Evolutionary conservation across 2,329 filamentous ascomycete genomes (phyloP).

Genomic region (Penicillium sp.): DNA sequence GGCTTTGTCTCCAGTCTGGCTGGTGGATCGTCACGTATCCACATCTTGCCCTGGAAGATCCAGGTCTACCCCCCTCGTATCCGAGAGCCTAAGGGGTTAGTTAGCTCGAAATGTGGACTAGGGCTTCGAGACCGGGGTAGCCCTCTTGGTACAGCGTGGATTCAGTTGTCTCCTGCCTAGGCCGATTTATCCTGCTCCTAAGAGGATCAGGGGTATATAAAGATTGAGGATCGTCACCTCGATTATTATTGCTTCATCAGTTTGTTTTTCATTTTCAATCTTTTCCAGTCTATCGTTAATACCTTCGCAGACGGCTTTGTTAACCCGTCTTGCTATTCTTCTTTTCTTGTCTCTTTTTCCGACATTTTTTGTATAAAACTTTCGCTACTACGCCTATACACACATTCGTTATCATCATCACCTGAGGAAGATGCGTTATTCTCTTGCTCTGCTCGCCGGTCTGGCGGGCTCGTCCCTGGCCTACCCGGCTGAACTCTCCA

Average conservation of each 20-base stretch:
- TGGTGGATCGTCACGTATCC: slow-evolving; percentile 14
- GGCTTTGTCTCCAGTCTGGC: slow-evolving; percentile 9
- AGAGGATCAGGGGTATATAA: slow-evolving; percentile 39
- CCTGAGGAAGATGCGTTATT: slow-evolving; percentile 23
- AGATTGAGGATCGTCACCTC: slow-evolving; percentile 25
- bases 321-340: slow-evolving; percentile 17
- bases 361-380: slow-evolving; percentile 19
- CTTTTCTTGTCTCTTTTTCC: slow-evolving; percentile 17
- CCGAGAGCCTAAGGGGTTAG: slow-evolving; percentile 17
- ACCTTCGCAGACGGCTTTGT: slow-evolving; percentile 15
- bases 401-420: slow-evolving; percentile 20
- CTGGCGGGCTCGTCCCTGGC: slow-evolving; percentile 35
- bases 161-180: not conserved
- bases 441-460: slow-evolving; percentile 34
- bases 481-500: slow-evolving; percentile 27
- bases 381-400: slow-evolving; percentile 9
- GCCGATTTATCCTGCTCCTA: not conserved
- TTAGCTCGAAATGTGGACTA: slow-evolving; percentile 24
- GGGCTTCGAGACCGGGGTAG: slow-evolving; percentile 23
- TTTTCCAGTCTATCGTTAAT: slow-evolving; percentile 36
- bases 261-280: slow-evolving; percentile 21
- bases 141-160: slow-evolving; percentile 5
- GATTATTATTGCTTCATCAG: slow-evolving; percentile 15
- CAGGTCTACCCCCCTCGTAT: slow-evolving; percentile 13
- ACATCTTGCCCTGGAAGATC: slow-evolving; percentile 13